Percentiles rank a stretch among this genome's conserved stretches.
Conservation (phyloP, 2,329 filamentous ascomycete genomes). For the Stenocarpella maydis region DNA sequence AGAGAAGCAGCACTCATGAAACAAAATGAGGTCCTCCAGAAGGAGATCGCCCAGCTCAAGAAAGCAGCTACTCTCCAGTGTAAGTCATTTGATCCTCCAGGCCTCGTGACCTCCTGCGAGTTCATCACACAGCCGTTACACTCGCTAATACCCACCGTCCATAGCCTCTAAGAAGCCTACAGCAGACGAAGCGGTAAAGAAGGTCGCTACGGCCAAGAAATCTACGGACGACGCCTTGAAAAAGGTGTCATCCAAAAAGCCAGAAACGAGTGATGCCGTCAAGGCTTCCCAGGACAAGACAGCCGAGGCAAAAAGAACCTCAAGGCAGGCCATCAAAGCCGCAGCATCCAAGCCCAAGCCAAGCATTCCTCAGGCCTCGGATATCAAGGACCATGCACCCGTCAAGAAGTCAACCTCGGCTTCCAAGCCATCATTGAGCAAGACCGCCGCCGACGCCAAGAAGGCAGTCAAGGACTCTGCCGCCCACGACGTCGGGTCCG, state of each 20-base stretch:
- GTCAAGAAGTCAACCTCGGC: slow-evolving; percentile 23
- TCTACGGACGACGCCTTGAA: neutral
- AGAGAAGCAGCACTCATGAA: slow-evolving; percentile 22
- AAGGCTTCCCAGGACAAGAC: neutral
- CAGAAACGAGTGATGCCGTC: neutral
- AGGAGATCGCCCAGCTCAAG: slow-evolving; percentile 32
- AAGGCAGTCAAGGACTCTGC: slow-evolving; percentile 26
- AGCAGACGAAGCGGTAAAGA: slow-evolving; percentile 18
- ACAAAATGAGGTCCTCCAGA: slow-evolving; percentile 25
- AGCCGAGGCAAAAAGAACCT: slow-evolving; percentile 2
- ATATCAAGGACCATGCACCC: slow-evolving; percentile 33
- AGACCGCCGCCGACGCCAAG: slow-evolving; percentile 21
- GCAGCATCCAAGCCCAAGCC: slow-evolving; percentile 12
- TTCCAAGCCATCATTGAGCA: slow-evolving; percentile 18
- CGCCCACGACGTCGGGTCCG: slow-evolving; percentile 7
- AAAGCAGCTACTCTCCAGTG: slow-evolving; percentile 27
- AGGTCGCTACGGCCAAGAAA: slow-evolving; percentile 4
- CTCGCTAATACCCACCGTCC: slow-evolving; percentile 11
- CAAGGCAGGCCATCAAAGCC: slow-evolving; percentile 22
- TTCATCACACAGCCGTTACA: neutral
- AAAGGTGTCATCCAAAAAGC: slow-evolving; percentile 3
- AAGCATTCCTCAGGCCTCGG: slow-evolving; percentile 1
- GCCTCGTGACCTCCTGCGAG: neutral
- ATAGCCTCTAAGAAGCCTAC: slow-evolving; percentile 29
- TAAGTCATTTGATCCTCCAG: slow-evolving; percentile 20